Evolutionary conservation across 352 stramenopile species (phyloP), one percentile per base, ranked within the genome.

Genomic region (Blastocystis sp.): DNA sequence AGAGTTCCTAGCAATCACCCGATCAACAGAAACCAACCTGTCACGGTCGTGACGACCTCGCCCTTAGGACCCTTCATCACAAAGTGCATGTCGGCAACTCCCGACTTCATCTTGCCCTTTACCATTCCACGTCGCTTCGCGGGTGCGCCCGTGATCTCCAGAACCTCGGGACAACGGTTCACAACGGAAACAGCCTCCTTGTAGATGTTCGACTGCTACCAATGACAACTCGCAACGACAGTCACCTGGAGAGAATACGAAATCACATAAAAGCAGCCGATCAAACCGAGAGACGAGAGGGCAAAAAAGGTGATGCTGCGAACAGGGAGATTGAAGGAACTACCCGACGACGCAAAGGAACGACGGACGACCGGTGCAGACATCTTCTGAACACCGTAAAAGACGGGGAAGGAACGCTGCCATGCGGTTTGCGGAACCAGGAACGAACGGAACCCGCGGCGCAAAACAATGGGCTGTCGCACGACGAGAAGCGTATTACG

Each of bases 61-160:
- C 69, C 69, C 53, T 81, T 81, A 0, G 69, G 69, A 24, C 69
- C 69, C 32, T 64, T 40, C 24, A 64, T 51, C 32, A 65, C 27
- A 61, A 81, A 81, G 46, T 65, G 69, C 69, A 81, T 81, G 36
- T 81, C 69, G 11, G 69, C 69, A n/a, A 63, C 16, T 42, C 69
- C 69, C 16, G 16, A 38, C 46, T 48, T 51, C 69, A 81, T 81
- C 69, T 81, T 81, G 16, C 69, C 69, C 36, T 81, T 81, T 6
- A 64, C 29, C 69, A 81, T 46, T 21, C 69, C 69, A n/a, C 63
- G 61, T 38, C 29, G 24, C 29, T 81, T 51, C 29, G 63, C 32
- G n/a, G 69, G 69, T 11, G 46, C 29, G 0, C 69, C 69, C 7
- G 49, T 61, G 32, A 81, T 65, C 1, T 61, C 69, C 16, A 64